A percentile compares a stretch with the other conserved stretches of the same genome.
phyloP scores from a whole-genome alignment of 495 filamentous ascomycete genomes.

The Podospora tetraspora region DNA sequence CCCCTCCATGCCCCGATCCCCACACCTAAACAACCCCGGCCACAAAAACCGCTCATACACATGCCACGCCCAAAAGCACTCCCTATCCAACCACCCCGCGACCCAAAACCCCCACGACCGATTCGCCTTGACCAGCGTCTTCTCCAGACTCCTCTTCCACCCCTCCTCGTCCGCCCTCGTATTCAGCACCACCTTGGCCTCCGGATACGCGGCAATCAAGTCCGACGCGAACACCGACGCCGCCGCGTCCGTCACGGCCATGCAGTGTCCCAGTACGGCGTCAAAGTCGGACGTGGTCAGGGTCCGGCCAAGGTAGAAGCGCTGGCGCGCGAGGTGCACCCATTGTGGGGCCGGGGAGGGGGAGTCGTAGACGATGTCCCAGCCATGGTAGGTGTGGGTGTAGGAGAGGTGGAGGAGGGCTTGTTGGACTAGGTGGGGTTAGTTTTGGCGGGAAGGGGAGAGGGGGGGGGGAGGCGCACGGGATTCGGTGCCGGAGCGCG shows the following conservation, averaged over 20 bases:
- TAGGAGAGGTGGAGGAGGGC: slow-evolving; percentile 58
- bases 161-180: slow-evolving; percentile 32
- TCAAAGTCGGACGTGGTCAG: slow-evolving; percentile 51
- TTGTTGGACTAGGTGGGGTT: slow-evolving; percentile 58
- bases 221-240: slow-evolving; percentile 42
- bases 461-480: slow-evolving; percentile 6
- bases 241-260: slow-evolving; percentile 39
- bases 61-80: slow-evolving; percentile 30
- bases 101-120: slow-evolving; percentile 26
- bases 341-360: slow-evolving; percentile 54
- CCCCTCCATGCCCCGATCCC: slow-evolving; percentile 21
- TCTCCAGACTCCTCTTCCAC: slow-evolving; percentile 33
- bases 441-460: slow-evolving; percentile 46
- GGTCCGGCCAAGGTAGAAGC: slow-evolving; percentile 14
- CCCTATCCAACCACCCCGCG: slow-evolving; percentile 18
- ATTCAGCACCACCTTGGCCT: slow-evolving; percentile 44
- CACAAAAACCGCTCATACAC: slow-evolving; percentile 26
- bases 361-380: slow-evolving; percentile 56
- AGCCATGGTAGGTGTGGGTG: slow-evolving; percentile 61
- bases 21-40: slow-evolving; percentile 23
- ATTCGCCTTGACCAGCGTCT: slow-evolving; percentile 21
- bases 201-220: slow-evolving; percentile 42
- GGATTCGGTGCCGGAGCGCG: slow-evolving; percentile 59
- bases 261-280: slow-evolving; percentile 37
- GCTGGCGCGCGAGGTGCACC: slow-evolving; percentile 23